phyloP scores from a whole-genome alignment of 108 stramenopile species.

The Nannochloropsis granulata region DNA sequence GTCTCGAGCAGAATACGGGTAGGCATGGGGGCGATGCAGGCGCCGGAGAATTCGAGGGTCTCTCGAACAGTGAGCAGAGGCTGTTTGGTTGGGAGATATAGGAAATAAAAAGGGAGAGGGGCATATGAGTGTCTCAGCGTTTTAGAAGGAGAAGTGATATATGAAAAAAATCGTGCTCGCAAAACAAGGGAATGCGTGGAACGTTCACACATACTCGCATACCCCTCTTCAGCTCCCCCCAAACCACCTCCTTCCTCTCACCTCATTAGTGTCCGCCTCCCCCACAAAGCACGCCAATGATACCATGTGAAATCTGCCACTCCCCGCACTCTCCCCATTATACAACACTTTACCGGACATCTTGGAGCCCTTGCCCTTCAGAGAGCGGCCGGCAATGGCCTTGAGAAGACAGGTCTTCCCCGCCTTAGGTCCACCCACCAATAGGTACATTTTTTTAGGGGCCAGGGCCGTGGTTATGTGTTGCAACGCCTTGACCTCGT shows the following conservation, averaged over 20 bases:
- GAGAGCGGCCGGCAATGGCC: constrained; percentile 17
- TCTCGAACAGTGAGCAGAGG: constrained; percentile 44
- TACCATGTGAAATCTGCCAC: constrained; percentile 3
- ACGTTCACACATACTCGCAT: not conserved
- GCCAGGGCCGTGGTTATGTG: not conserved
- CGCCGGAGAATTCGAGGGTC: constrained; percentile 55
- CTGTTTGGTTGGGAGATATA: not conserved
- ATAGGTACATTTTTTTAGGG: not conserved
- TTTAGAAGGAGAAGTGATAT: not conserved
- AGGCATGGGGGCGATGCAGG: constrained; percentile 33
- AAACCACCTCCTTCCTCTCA: not conserved
- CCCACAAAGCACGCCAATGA: constrained; percentile 23
- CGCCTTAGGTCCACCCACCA: not conserved
- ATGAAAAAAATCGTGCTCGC: too few species aligned
- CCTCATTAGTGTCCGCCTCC: constrained; percentile 18
- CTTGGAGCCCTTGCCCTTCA: constrained; percentile 12
- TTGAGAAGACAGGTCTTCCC: constrained; percentile 21
- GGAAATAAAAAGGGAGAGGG: too few species aligned
- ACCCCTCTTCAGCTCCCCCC: not conserved
- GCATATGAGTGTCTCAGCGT: too few species aligned
- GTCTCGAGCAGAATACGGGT: not conserved
- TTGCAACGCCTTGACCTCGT: not conserved
- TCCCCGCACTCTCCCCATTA: constrained; percentile 19
- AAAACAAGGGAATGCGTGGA: too few species aligned
- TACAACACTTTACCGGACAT: constrained; percentile 14